Evolutionary conservation across 192 early-diverging fungal genomes (phyloP).

Genomic region (Gaertneriomyces semiglobifer): DNA sequence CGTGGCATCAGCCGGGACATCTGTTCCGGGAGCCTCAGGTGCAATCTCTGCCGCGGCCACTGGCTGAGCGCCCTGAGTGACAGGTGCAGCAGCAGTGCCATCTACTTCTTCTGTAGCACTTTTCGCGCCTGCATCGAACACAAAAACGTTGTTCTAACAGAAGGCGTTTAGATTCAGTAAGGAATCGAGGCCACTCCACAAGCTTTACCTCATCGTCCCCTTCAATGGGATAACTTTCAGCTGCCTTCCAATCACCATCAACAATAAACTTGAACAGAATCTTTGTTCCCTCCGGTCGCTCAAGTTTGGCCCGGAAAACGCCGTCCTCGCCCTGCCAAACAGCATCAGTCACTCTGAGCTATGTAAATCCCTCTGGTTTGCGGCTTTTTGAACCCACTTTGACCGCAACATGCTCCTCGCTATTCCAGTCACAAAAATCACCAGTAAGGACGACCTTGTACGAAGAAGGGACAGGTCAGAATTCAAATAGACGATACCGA

Average conservation of each 20-base stretch:
- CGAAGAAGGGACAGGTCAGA: not conserved
- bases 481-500: not conserved
- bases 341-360: not conserved
- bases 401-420: conserved; percentile 15
- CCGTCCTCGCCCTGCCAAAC: conserved; percentile 27
- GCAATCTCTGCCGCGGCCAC: not conserved
- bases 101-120: not conserved
- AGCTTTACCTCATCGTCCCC: conserved; percentile 16
- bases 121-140: not conserved
- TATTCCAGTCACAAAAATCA: conserved; percentile 40
- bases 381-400: conserved; percentile 14
- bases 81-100: not conserved
- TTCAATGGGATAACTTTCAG: conserved; percentile 19
- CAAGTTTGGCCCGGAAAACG: conserved; percentile 22
- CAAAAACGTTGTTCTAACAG: conserved; percentile 20
- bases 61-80: not conserved
- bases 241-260: conserved; percentile 25
- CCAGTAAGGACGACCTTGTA: conserved; percentile 48
- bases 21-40: not conserved
- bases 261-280: conserved; percentile 31
- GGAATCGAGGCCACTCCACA: not conserved
- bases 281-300: conserved; percentile 19
- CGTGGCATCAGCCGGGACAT: not conserved
- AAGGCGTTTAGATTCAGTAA: not conserved
- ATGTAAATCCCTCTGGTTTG: not conserved